Evolutionary conservation across 2,329 filamentous ascomycete species (phyloP).

Genomic region (Nothomitra cinnamomea): DNA sequence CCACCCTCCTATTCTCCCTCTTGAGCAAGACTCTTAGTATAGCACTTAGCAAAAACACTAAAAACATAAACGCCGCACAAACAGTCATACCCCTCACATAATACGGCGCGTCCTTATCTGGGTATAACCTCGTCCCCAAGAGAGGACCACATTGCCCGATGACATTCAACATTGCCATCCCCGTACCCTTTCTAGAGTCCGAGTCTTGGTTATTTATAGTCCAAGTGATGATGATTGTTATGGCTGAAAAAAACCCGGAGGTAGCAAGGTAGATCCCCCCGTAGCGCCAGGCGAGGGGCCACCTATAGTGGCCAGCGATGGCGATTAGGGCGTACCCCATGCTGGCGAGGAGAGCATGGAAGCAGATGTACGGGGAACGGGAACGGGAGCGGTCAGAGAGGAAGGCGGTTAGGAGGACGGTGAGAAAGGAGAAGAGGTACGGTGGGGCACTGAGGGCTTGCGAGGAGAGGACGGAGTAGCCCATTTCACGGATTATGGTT

Average conservation of each 20-base stretch:
- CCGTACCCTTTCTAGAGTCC: constrained; percentile 52
- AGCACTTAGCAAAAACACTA: constrained; percentile 39
- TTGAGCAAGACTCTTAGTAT: constrained; percentile 36
- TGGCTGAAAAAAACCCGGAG: constrained; percentile 66
- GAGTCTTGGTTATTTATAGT: constrained; percentile 69
- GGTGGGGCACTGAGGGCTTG: constrained; percentile 72
- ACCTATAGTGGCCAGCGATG: constrained; percentile 2
- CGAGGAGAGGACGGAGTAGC: constrained; percentile 46
- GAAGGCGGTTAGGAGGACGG: constrained; percentile 55
- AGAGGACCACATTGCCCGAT: constrained; percentile 67
- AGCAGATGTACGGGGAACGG: constrained; percentile 47
- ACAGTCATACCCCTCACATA: constrained; percentile 45
- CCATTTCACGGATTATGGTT: constrained; percentile 62
- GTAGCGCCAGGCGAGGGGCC: constrained; percentile 37
- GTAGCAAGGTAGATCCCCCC: constrained; percentile 62
- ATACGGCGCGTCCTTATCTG: constrained; percentile 39
- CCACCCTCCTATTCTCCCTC: constrained; percentile 32
- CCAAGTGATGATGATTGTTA: constrained; percentile 77
- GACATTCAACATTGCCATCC: constrained; percentile 64
- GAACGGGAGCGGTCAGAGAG: constrained; percentile 49
- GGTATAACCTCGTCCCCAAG: constrained; percentile 50
- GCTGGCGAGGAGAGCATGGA: constrained; percentile 20
- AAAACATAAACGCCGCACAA: constrained; percentile 45
- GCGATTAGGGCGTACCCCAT: constrained; percentile 22
- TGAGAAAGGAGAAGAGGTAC: constrained; percentile 57